phyloP scores from a whole-genome alignment of 148 eudicot species.

The Silene latifolia region DNA sequence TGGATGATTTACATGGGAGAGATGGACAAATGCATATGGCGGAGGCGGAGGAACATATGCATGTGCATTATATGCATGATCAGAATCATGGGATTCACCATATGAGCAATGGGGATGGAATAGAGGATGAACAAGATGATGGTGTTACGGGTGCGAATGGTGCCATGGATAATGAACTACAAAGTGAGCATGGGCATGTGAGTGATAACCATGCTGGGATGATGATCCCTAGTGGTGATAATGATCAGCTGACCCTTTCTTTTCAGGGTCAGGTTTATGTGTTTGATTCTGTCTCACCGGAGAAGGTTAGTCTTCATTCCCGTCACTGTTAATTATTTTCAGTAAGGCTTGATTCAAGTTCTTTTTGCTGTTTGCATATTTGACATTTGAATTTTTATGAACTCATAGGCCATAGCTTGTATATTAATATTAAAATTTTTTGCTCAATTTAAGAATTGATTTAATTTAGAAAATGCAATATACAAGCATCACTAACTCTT shows the following conservation, averaged over 20 bases:
- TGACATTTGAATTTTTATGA: neutral
- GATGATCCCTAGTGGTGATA: slow-evolving; percentile 37
- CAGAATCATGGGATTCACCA: slow-evolving; percentile 56
- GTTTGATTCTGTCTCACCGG: slow-evolving; percentile 74
- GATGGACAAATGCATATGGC: slow-evolving; percentile 36
- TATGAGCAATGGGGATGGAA: slow-evolving; percentile 52
- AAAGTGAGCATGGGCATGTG: slow-evolving; percentile 41
- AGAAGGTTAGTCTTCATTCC: slow-evolving; percentile 42
- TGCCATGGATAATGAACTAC: slow-evolving; percentile 53
- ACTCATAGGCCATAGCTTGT: neutral
- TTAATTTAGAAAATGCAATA: neutral
- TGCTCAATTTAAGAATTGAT: no score
- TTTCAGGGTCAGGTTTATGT: slow-evolving; percentile 82
- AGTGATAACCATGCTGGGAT: slow-evolving; percentile 43
- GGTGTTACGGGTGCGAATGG: slow-evolving; percentile 35
- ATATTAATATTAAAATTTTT: neutral
- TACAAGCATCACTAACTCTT: neutral
- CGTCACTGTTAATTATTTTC: neutral
- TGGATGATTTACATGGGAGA: slow-evolving; percentile 45
- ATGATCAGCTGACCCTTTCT: slow-evolving; percentile 74
- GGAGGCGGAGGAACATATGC: slow-evolving; percentile 42
- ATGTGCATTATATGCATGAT: slow-evolving; percentile 50
- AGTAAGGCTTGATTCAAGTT: neutral
- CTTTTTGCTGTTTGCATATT: neutral
- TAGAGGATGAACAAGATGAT: slow-evolving; percentile 55